phyloP scores from a whole-genome alignment of 2,329 filamentous ascomycete genomes.

The Trichoderma lentiforme region DNA sequence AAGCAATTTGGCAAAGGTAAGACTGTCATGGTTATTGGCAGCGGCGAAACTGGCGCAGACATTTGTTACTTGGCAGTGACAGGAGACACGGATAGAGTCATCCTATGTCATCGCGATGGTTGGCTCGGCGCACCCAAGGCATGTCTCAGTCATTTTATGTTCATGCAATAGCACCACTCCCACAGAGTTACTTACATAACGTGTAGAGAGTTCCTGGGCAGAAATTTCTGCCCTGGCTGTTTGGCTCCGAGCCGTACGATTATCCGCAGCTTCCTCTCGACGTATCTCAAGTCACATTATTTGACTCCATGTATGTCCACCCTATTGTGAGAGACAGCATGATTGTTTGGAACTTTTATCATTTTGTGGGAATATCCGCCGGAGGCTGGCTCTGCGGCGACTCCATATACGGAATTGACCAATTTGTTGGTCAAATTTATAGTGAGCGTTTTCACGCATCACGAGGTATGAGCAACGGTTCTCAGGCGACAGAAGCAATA shows the following conservation, averaged over 20 bases:
- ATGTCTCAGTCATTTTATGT: background rate
- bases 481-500: background rate
- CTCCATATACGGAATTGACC: constrained; percentile 23
- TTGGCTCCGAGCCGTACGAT: constrained; percentile 21
- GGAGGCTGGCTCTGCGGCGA: constrained; percentile 25
- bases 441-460: constrained; percentile 28
- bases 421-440: constrained; percentile 26
- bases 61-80: constrained; percentile 41
- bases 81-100: constrained; percentile 36
- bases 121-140: constrained; percentile 26
- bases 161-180: background rate
- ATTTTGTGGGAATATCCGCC: constrained; percentile 26
- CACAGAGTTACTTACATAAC: background rate
- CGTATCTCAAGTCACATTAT: constrained; percentile 38
- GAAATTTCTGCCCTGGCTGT: constrained; percentile 24
- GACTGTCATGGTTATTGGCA: constrained; percentile 41
- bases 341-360: constrained; percentile 39
- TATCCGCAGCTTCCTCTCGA: constrained; percentile 29
- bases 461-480: constrained; percentile 21
- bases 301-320: constrained; percentile 42
- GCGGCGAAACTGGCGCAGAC: constrained; percentile 43
- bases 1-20: constrained; percentile 38
- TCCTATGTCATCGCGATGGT: constrained; percentile 41
- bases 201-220: constrained; percentile 19
- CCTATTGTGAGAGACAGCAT: constrained; percentile 35